phyloP scores from a whole-genome alignment of 2,329 filamentous ascomycete species.

The Biscogniauxia marginata region DNA sequence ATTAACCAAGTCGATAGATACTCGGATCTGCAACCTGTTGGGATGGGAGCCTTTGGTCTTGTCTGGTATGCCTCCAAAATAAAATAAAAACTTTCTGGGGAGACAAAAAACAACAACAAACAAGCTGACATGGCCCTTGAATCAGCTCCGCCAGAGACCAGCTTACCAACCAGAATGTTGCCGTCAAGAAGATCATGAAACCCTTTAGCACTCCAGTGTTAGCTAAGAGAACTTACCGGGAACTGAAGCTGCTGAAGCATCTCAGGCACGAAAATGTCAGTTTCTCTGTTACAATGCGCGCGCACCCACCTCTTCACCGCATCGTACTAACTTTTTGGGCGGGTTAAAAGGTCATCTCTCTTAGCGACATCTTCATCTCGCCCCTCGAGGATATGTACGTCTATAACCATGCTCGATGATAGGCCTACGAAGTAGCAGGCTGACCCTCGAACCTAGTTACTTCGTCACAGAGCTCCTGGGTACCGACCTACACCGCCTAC shows the following conservation, averaged over 20 bases:
- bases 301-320: neutral
- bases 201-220: slow-evolving; percentile 99
- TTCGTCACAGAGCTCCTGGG: slow-evolving; percentile 97
- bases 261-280: slow-evolving; percentile 92
- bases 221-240: slow-evolving; percentile 95
- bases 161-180: slow-evolving; percentile 93
- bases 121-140: slow-evolving; percentile 8
- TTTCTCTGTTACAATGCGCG: slow-evolving; percentile 15
- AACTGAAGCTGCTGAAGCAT: slow-evolving; percentile 96
- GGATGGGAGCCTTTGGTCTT: slow-evolving; percentile 97
- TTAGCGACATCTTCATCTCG: slow-evolving; percentile 99
- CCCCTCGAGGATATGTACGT: slow-evolving; percentile 95
- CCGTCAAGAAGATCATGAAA: slow-evolving; percentile 99
- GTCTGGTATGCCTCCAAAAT: slow-evolving; percentile 72
- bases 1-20: slow-evolving; percentile 60
- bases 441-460: slow-evolving; percentile 59
- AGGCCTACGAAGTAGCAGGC: slow-evolving; percentile 14
- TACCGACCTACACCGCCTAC: slow-evolving; percentile 90
- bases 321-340: slow-evolving; percentile 12
- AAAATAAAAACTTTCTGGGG: slow-evolving; percentile 9
- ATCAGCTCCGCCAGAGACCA: slow-evolving; percentile 92
- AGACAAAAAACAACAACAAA: neutral
- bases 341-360: slow-evolving; percentile 75
- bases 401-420: neutral
- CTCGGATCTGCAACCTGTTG: slow-evolving; percentile 95